Evolutionary conservation across 2,329 filamentous ascomycete species (phyloP).

Genomic region (Rhynchosporium secalis): DNA sequence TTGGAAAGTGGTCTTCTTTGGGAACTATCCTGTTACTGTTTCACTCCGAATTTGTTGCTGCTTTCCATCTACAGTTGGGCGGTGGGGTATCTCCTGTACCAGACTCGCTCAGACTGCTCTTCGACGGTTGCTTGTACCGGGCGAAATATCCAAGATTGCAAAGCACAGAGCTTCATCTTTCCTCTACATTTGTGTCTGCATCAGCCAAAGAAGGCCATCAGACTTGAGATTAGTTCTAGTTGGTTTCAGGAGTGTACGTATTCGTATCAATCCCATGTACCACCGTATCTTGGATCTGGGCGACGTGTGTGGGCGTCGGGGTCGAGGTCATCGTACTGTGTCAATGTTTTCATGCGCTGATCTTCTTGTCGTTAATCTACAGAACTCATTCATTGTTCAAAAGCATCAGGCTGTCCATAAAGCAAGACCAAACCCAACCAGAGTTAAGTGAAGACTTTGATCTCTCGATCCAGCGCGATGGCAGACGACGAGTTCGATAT

Average conservation of each 20-base stretch:
- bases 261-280: conserved; percentile 42
- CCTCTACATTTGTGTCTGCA: conserved; percentile 44
- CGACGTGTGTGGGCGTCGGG: conserved; percentile 24
- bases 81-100: conserved; percentile 14
- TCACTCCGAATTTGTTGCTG: conserved; percentile 31
- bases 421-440: conserved; percentile 33
- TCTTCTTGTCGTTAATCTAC: conserved; percentile 34
- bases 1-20: conserved; percentile 23
- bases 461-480: conserved; percentile 46
- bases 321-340: conserved; percentile 18
- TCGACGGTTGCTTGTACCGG: conserved; percentile 34
- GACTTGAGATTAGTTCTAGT: conserved; percentile 38
- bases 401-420: conserved; percentile 34
- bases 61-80: conserved; percentile 26
- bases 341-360: conserved; percentile 39
- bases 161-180: conserved; percentile 66
- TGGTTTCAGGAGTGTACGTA: conserved; percentile 42
- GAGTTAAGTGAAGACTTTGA: conserved; percentile 21
- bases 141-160: conserved; percentile 44
- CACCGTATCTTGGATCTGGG: conserved; percentile 37
- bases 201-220: conserved; percentile 39
- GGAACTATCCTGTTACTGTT: conserved; percentile 28
- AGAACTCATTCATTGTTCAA: conserved; percentile 37
- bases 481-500: conserved; percentile 72
- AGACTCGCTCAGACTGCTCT: conserved; percentile 28